Conservation (phyloP, 164 flowering plant species). For the Pachysandra terminalis region DNA sequence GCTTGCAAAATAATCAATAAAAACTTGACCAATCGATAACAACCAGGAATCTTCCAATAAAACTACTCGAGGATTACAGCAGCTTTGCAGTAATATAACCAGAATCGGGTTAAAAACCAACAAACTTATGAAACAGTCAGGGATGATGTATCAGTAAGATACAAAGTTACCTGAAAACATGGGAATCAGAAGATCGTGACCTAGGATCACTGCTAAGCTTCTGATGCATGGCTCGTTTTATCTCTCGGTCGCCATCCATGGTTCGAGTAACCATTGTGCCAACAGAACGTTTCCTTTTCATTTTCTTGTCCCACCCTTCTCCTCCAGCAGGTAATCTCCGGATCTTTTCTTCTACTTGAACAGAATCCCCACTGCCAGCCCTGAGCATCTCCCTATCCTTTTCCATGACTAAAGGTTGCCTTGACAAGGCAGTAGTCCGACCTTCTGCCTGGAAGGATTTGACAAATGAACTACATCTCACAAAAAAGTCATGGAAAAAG, state of each 20-base stretch:
- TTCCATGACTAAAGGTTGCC: slow-evolving; percentile 42
- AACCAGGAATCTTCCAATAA: neutral
- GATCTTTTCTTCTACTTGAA: slow-evolving; percentile 66
- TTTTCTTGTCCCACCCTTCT: slow-evolving; percentile 87
- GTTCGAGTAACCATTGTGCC: slow-evolving; percentile 50
- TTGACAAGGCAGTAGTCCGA: slow-evolving; percentile 32
- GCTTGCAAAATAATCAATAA: too few species aligned
- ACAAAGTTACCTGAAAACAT: slow-evolving; percentile 44
- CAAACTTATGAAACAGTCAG: neutral
- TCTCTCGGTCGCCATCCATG: slow-evolving; percentile 52
- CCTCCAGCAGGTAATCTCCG: slow-evolving; percentile 74
- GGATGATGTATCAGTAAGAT: neutral
- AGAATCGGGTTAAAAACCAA: neutral
- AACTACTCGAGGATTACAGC: neutral
- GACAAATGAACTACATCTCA: slow-evolving; percentile 1
- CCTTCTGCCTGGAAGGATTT: slow-evolving; percentile 58
- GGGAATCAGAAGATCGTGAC: slow-evolving; percentile 46
- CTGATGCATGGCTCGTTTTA: slow-evolving; percentile 48
- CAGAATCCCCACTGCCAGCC: slow-evolving; percentile 48
- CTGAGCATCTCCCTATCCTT: slow-evolving; percentile 63
- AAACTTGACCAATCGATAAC: neutral
- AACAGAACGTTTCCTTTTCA: slow-evolving; percentile 83
- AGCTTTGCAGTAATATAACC: neutral
- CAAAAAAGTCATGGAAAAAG: neutral
- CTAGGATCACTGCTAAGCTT: slow-evolving; percentile 49